A percentile compares a stretch with the other conserved stretches of the same genome.
Evolutionary conservation across 306 rosid genomes (phyloP).

Genomic region (Vigna radiata): DNA sequence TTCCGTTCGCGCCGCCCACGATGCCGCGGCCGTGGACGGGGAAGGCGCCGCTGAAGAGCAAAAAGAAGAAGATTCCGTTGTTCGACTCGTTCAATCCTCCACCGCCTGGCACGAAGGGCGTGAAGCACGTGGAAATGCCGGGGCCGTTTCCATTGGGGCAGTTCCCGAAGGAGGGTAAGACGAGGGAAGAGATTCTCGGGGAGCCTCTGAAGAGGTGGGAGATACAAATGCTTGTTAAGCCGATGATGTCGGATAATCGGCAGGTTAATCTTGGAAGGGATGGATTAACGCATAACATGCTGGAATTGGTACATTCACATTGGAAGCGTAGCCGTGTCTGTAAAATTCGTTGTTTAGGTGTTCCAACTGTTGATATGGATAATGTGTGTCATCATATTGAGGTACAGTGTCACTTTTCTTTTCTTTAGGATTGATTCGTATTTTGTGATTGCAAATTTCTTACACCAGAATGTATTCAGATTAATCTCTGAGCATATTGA

Average conservation of each 20-base stretch:
- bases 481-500: background rate
- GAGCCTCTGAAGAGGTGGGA: constrained; percentile 88
- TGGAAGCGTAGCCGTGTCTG: constrained; percentile 82
- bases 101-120: constrained; percentile 54
- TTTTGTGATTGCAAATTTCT: background rate
- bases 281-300: constrained; percentile 94
- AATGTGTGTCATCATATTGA: constrained; percentile 84
- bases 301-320: constrained; percentile 95
- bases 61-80: constrained; percentile 71
- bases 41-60: constrained; percentile 87
- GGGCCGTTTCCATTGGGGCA: constrained; percentile 65
- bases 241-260: constrained; percentile 67
- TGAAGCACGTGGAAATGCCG: constrained; percentile 74
- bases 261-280: constrained; percentile 98
- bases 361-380: constrained; percentile 93
- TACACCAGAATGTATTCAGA: background rate
- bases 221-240: constrained; percentile 69
- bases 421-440: background rate
- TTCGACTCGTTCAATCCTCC: constrained; percentile 75
- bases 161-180: constrained; percentile 58
- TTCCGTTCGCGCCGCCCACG: constrained; percentile 86
- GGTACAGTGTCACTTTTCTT: constrained; percentile 53
- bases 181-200: constrained; percentile 82
- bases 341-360: constrained; percentile 91
- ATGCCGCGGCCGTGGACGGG: constrained; percentile 99